Percentiles rank a stretch among this genome's conserved stretches.
phyloP scores from a whole-genome alignment of 2,329 filamentous ascomycete genomes.

The Colletotrichum musae region DNA sequence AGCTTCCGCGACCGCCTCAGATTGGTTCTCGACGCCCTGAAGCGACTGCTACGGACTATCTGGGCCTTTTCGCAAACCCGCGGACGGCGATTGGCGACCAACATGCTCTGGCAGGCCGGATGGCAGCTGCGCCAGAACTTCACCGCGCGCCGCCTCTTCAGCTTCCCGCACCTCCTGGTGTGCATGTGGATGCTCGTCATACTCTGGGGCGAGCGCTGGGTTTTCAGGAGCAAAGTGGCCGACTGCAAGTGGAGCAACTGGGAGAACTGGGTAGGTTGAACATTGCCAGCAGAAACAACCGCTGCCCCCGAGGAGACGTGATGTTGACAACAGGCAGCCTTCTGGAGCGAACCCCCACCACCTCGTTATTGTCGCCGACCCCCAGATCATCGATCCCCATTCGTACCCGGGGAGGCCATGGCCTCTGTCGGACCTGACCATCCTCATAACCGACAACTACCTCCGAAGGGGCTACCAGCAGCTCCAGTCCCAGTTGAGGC shows the following conservation, averaged over 20 bases:
- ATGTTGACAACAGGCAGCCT: slow-evolving; percentile 68
- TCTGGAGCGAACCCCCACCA: slow-evolving; percentile 84
- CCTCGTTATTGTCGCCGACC: slow-evolving; percentile 88
- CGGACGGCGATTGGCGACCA: slow-evolving; percentile 30
- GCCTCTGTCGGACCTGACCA: slow-evolving; percentile 68
- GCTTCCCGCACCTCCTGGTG: slow-evolving; percentile 77
- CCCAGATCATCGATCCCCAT: slow-evolving; percentile 92
- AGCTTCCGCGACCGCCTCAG: slow-evolving; percentile 41
- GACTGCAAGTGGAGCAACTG: slow-evolving; percentile 87
- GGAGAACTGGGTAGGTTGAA: slow-evolving; percentile 86
- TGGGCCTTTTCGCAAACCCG: slow-evolving; percentile 38
- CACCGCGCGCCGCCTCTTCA: slow-evolving; percentile 66
- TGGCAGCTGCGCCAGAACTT: slow-evolving; percentile 61
- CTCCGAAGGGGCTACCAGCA: slow-evolving; percentile 85
- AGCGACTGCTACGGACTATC: slow-evolving; percentile 23
- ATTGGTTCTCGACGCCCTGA: slow-evolving; percentile 21
- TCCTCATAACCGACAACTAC: slow-evolving; percentile 87
- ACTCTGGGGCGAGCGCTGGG: slow-evolving; percentile 87
- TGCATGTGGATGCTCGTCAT: slow-evolving; percentile 82
- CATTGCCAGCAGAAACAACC: not conserved
- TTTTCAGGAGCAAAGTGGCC: slow-evolving; percentile 79
- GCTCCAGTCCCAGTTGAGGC: slow-evolving; percentile 82
- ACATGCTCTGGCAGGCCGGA: slow-evolving; percentile 27
- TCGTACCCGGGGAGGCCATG: slow-evolving; percentile 89
- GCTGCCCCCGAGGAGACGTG: not conserved